A percentile compares a stretch with the other conserved stretches of the same genome.
phyloP scores from a whole-genome alignment of 1,284 basidiomycete species.

The Cutaneotrichosporon sp. region DNA sequence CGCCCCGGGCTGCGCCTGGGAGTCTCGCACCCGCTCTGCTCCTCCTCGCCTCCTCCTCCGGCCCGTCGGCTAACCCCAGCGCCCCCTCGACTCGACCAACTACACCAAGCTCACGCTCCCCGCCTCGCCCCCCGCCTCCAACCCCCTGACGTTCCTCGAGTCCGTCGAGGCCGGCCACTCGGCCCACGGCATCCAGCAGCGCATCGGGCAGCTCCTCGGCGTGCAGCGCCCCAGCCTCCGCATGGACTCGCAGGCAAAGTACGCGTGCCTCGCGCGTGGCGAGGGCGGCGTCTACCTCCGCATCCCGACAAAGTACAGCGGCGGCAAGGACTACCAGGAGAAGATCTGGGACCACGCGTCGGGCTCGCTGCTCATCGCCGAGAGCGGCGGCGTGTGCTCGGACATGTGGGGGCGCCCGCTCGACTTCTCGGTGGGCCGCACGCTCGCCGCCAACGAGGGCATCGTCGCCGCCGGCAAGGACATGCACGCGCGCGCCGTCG shows the following conservation, averaged over 20 bases:
- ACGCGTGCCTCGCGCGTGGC: slow-evolving; percentile 81
- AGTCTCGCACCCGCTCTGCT: neutral
- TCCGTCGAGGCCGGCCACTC: slow-evolving; percentile 92
- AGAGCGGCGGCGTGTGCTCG: slow-evolving; percentile 83
- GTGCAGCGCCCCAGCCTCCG: slow-evolving; percentile 67
- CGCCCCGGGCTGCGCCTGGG: no score
- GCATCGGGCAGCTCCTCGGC: slow-evolving; percentile 69
- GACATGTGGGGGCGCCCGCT: slow-evolving; percentile 78
- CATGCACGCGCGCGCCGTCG: slow-evolving; percentile 68
- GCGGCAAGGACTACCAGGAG: slow-evolving; percentile 73
- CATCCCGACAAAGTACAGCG: slow-evolving; percentile 69
- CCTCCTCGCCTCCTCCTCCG: neutral
- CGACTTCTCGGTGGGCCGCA: slow-evolving; percentile 84
- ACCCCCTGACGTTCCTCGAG: slow-evolving; percentile 69
- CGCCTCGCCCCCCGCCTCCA: slow-evolving; percentile 36
- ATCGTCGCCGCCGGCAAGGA: slow-evolving; percentile 74
- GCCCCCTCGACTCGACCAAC: slow-evolving; percentile 36
- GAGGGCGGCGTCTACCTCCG: slow-evolving; percentile 89
- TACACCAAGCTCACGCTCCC: slow-evolving; percentile 45
- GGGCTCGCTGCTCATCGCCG: slow-evolving; percentile 79
- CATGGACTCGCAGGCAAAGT: slow-evolving; percentile 99
- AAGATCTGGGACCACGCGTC: slow-evolving; percentile 98
- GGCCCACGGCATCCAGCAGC: slow-evolving; percentile 77
- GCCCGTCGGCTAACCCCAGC: slow-evolving; percentile 25
- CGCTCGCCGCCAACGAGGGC: slow-evolving; percentile 82